These are phyloP conservation scores for Kazachstania kunashirensis DNA, from an alignment of 805 yeast genomes.

Conservation along the genomic window DNA sequence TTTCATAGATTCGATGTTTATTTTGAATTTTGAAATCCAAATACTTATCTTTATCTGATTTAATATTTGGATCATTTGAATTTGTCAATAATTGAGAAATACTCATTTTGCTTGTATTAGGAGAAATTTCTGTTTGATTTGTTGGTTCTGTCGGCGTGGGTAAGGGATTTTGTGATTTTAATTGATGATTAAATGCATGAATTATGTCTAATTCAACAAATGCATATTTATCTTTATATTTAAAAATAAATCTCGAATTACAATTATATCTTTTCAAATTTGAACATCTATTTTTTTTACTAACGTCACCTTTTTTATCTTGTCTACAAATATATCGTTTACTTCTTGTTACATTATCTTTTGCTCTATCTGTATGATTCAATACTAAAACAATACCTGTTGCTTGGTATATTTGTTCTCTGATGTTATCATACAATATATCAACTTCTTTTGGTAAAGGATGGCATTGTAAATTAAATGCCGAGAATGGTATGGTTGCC, in stretches of 20 bases:
- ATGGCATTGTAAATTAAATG: background rate
- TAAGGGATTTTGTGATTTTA: too few relatives aligned
- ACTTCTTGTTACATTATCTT: background rate
- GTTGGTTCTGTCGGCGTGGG: too few relatives aligned
- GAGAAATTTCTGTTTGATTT: too few relatives aligned
- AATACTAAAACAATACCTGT: background rate
- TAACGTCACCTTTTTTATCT: background rate
- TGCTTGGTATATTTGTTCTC: background rate
- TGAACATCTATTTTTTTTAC: background rate
- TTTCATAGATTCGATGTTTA: too few relatives aligned
- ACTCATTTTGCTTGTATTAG: too few relatives aligned
- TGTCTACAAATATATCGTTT: constrained; percentile 1
- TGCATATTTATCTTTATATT: constrained; percentile 1
- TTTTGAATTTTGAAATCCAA: too few relatives aligned
- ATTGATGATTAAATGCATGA: background rate
- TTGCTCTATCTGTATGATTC: constrained; percentile 2
- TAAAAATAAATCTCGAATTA: constrained; percentile 1
- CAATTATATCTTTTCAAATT: background rate
- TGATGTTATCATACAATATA: background rate
- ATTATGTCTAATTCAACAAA: constrained; percentile 1
- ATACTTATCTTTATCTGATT: too few relatives aligned
- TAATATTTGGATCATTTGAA: too few relatives aligned
- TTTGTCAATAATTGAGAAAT: too few relatives aligned
- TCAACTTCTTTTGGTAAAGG: background rate
- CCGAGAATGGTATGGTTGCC: background rate